Evolutionary conservation across 148 eudicot genomes (phyloP).

Genomic region (Agrostemma githago): DNA sequence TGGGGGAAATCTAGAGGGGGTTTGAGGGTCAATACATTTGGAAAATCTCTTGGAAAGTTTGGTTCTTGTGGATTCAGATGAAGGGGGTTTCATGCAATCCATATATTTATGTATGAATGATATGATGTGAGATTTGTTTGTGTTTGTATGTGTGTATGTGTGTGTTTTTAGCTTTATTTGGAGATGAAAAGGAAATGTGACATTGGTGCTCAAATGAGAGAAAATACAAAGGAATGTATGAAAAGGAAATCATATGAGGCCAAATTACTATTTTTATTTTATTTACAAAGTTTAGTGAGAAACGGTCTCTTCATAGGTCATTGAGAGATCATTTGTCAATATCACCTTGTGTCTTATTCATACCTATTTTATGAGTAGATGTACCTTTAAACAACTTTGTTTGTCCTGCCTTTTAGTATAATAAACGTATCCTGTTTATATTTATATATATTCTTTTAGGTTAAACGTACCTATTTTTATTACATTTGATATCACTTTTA

Average conservation of each 20-base stretch:
- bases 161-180: not conserved
- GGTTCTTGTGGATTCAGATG: slow-evolving; percentile 43
- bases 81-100: slow-evolving; percentile 48
- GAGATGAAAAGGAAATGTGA: slow-evolving; percentile 7
- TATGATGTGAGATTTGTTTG: not conserved
- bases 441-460: no score
- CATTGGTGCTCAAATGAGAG: slow-evolving; percentile 25
- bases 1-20: slow-evolving; percentile 33
- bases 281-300: not conserved
- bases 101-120: slow-evolving; percentile 17
- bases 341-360: no score
- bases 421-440: no score
- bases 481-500: no score
- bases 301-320: no score
- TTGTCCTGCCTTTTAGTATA: no score
- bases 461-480: no score
- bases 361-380: no score
- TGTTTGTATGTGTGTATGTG: not conserved
- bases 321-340: no score
- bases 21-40: slow-evolving; percentile 42
- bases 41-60: slow-evolving; percentile 52
- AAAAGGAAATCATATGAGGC: not conserved
- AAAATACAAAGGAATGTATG: slow-evolving; percentile 11
- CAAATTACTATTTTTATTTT: not conserved
- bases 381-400: no score